Conservation (phyloP, 2,329 filamentous ascomycete species). For the Ploettnerulaceae sp. region DNA sequence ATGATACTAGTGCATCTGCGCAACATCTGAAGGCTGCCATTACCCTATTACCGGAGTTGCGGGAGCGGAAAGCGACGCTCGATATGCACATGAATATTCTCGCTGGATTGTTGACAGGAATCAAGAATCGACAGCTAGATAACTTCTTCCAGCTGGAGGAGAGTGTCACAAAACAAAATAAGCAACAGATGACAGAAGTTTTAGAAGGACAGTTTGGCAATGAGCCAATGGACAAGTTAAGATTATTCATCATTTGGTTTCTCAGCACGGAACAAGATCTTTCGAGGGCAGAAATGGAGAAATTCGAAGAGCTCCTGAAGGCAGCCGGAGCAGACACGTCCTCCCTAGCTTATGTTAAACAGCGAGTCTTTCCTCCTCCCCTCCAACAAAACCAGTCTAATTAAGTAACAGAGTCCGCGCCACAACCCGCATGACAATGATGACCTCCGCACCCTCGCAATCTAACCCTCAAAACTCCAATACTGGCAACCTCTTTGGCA, state of each 20-base stretch:
- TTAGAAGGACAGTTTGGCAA: slow-evolving; percentile 75
- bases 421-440: slow-evolving; percentile 96
- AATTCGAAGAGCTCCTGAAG: slow-evolving; percentile 79
- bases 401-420: slow-evolving; percentile 64
- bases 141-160: slow-evolving; percentile 96
- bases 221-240: slow-evolving; percentile 81
- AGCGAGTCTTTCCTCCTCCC: slow-evolving; percentile 47
- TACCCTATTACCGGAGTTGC: slow-evolving; percentile 82
- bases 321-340: slow-evolving; percentile 70
- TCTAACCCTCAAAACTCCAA: slow-evolving; percentile 52
- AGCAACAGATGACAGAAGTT: slow-evolving; percentile 80
- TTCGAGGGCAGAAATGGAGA: slow-evolving; percentile 72
- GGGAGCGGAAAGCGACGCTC: slow-evolving; percentile 85
- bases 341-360: slow-evolving; percentile 79
- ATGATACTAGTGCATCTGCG: slow-evolving; percentile 81
- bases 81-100: slow-evolving; percentile 99
- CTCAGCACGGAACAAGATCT: slow-evolving; percentile 90
- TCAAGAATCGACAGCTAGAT: slow-evolving; percentile 92
- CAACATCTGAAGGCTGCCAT: slow-evolving; percentile 96
- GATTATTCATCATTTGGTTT: slow-evolving; percentile 96
- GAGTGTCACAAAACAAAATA: slow-evolving; percentile 84
- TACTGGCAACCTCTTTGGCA: slow-evolving; percentile 80
- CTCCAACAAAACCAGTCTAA: slow-evolving; percentile 10
- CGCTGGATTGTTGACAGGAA: slow-evolving; percentile 68
- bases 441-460: slow-evolving; percentile 70